Evolutionary conservation across 108 stramenopile species (phyloP).

Genomic region (Parmales sp.): DNA sequence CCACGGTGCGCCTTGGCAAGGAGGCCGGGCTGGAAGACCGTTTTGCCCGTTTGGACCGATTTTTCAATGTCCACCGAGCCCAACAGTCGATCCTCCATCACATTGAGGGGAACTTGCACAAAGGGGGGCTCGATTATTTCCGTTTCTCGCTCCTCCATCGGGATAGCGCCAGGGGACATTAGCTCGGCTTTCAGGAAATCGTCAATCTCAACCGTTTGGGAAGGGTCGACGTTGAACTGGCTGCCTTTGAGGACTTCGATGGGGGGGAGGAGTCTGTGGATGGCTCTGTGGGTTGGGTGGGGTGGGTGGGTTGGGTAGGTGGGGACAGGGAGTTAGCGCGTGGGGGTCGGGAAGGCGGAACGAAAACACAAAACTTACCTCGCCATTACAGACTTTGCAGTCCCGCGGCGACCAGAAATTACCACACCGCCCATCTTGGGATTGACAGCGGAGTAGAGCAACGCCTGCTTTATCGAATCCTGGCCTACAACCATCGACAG

Average conservation of each 20-base stretch:
- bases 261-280: slow-evolving; percentile 86
- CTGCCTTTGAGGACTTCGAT: slow-evolving; percentile 81
- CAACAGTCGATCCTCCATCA: slow-evolving; percentile 91
- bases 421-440: slow-evolving; percentile 88
- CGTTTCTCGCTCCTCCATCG: slow-evolving; percentile 73
- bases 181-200: slow-evolving; percentile 64
- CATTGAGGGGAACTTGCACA: slow-evolving; percentile 89
- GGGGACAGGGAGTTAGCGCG: no score
- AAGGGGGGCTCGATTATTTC: slow-evolving; percentile 80
- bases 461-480: slow-evolving; percentile 85
- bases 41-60: slow-evolving; percentile 74
- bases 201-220: slow-evolving; percentile 66
- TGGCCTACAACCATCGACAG: slow-evolving; percentile 91
- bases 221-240: slow-evolving; percentile 85
- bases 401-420: slow-evolving; percentile 86
- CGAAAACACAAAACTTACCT: no score
- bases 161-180: slow-evolving; percentile 51
- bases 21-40: slow-evolving; percentile 85
- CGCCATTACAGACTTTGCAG: slow-evolving; percentile 92
- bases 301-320: no score
- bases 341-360: no score
- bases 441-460: slow-evolving; percentile 77
- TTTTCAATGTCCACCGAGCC: slow-evolving; percentile 90
- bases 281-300: no score
- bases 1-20: slow-evolving; percentile 90